Evolutionary conservation across 2,329 filamentous ascomycete genomes (phyloP), one percentile per base, ranked within the genome.

Genomic region (Ophiostoma ulmi): DNA sequence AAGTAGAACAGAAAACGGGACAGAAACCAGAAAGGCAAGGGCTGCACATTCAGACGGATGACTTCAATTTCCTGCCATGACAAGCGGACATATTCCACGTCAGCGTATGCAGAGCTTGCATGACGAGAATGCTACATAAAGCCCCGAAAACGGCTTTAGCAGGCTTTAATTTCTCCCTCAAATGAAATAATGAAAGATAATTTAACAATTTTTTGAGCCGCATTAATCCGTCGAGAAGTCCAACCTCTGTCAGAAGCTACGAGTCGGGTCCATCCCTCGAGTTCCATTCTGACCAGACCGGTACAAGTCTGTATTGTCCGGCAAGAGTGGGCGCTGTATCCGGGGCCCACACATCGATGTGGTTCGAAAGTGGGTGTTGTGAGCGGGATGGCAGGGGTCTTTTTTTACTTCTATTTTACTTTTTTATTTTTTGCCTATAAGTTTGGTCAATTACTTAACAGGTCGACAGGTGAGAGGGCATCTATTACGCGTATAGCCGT

Each of bases 311-410:
- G 35, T 26, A 65, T 39, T 39, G 36, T 8, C 36, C 35, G 63
- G 63, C 20, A 39, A 39, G 11, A 39, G 63, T 64, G 63, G 35
- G 35, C 13, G 11, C 8, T n/a, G 63, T 20, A 22, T n/a, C 63
- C 61, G 61, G 63, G 63, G 20, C 36, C 36, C 20, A 39, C 63
- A 65, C 63, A 41, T 36, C 36, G 63, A 36, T 65, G 63, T 65
- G 36, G 36, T 17, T 64, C 61, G 14, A 36, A 36, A 36, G 61
- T 38, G 61, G 61, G 31, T 64, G 14, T n/a, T 36, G 31, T 8
- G 22, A 22, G n/a, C 10, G n/a, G 7, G 6, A 64, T 35, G 22
- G 17, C 35, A 38, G 38, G 31, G 61, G 20, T n/a, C 5, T 3
- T 58, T 26, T 26, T 17, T 58, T 26, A 58, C 22, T 26, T 44